Evolutionary conservation across 352 stramenopile genomes (phyloP), one percentile per base, ranked within the genome.

Genomic region (Blastocystis sp.): DNA sequence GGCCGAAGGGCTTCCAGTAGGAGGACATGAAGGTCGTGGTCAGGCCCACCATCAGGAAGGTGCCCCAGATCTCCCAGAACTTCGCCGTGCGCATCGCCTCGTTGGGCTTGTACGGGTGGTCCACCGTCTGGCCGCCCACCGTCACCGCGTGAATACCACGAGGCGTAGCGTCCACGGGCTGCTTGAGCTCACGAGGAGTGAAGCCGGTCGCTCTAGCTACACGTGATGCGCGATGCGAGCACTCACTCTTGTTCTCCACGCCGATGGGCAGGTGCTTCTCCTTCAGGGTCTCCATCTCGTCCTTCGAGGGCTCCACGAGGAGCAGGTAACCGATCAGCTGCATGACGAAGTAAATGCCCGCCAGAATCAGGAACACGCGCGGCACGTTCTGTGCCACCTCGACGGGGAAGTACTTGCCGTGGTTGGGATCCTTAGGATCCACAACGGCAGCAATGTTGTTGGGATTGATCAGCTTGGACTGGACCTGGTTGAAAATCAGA

Each of bases 31-130:
- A 88, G 2, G 67, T 79, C 5, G 67, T 79, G 14, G 67, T 79
- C 34, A 88, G 78, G 45, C 78, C 78, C 41, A 79, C 67, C 28
- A 88, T 19, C 64, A 88, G n/a, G 78, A 88, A 88, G 2, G 78
- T 88, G 34, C 28, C 17, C 64, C 67, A 88, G 60, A 88, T 88
- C 52, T 88, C 78, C 78, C 78, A 88, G 78, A 88, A 88, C 52
- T 88, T 88, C 21, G n/a, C 1, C 9, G 67, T 79, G 1, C 45
- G 28, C 64, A 88, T 65, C 23, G 67, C 21, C 5, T 88, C 78
- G 41, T 38, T 76, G 2, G 78, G 78, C 53, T 84, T 84, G 74
- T 84, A 84, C 23, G 74, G 67, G 52, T 79, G 67, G 56, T 76
- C 64, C 61, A 76, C 67, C 4, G 62, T 66, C 7, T 67, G 59